Conservation (phyloP, 495 filamentous ascomycete genomes). For the Tuber indicum region DNA sequence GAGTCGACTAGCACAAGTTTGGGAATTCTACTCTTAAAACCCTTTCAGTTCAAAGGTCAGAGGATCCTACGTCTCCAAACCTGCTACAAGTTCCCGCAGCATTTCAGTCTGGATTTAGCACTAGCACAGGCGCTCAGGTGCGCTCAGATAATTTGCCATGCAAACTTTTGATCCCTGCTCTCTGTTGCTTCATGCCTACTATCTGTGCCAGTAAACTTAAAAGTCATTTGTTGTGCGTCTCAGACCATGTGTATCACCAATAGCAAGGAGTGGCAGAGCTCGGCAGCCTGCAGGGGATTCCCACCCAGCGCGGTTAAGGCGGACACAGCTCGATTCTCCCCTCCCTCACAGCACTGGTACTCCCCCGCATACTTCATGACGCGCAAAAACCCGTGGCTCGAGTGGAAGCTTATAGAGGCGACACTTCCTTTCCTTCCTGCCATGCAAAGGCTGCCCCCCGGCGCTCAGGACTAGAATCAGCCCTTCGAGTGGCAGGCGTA, state of each 20-base stretch:
- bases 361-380: not conserved
- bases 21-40: not conserved
- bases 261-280: not conserved
- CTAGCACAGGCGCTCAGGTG: not conserved
- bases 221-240: not conserved
- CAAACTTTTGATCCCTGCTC: not conserved
- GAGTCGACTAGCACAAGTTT: not conserved
- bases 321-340: not conserved
- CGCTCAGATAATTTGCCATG: not conserved
- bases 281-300: not conserved
- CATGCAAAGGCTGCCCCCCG: not conserved
- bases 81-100: not conserved
- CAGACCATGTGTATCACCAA: not conserved
- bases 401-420: not conserved
- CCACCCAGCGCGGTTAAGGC: not conserved
- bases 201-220: not conserved
- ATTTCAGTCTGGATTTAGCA: not conserved
- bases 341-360: not conserved
- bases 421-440: not conserved
- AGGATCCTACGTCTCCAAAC: not conserved
- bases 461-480: not conserved
- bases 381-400: not conserved
- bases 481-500: not conserved
- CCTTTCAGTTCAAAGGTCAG: not conserved
- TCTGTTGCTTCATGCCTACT: not conserved